These are phyloP conservation scores for Alternaria solani DNA, from an alignment of 2,329 filamentous ascomycete genomes.

Conservation along the genomic window DNA sequence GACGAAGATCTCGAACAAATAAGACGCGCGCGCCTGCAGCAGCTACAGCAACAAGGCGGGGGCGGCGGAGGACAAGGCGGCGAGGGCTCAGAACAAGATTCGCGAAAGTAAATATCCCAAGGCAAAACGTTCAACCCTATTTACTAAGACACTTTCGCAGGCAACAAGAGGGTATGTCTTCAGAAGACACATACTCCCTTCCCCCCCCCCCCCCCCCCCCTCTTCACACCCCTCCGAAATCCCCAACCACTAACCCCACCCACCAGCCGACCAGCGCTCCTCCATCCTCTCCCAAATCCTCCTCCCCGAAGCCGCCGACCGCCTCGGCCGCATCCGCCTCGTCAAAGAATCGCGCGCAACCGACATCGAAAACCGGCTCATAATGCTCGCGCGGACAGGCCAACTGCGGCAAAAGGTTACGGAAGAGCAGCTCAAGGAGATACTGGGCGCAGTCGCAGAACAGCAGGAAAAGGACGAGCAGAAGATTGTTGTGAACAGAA, in stretches of 20 bases:
- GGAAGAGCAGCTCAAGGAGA: conserved; percentile 91
- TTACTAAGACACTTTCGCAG: conserved; percentile 11
- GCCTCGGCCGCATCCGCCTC: conserved; percentile 90
- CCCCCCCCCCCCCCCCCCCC: background rate
- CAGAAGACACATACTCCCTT: conserved; percentile 27
- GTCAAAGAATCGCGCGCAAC: conserved; percentile 91
- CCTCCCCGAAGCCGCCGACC: conserved; percentile 90
- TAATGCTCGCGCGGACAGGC: conserved; percentile 87
- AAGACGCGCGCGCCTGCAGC: conserved; percentile 87
- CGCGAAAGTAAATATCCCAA: conserved; percentile 56
- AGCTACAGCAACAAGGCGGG: conserved; percentile 78
- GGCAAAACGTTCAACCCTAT: background rate
- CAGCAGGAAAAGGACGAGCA: conserved; percentile 66
- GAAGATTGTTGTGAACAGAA: conserved; percentile 84
- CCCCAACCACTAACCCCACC: conserved; percentile 29
- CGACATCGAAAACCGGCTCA: conserved; percentile 90
- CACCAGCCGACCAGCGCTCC: conserved; percentile 73
- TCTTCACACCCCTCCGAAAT: conserved; percentile 21
- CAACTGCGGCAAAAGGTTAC: conserved; percentile 89
- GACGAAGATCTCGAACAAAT: conserved; percentile 81
- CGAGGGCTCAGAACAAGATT: conserved; percentile 64
- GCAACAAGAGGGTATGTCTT: conserved; percentile 37
- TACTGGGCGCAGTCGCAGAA: conserved; percentile 85
- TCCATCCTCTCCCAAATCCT: conserved; percentile 91
- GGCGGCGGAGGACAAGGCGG: conserved; percentile 63